A percentile compares a stretch with the other conserved stretches of the same genome.
Evolutionary conservation across 805 yeast species (phyloP).

Genomic region (Candida palmyrensis): DNA sequence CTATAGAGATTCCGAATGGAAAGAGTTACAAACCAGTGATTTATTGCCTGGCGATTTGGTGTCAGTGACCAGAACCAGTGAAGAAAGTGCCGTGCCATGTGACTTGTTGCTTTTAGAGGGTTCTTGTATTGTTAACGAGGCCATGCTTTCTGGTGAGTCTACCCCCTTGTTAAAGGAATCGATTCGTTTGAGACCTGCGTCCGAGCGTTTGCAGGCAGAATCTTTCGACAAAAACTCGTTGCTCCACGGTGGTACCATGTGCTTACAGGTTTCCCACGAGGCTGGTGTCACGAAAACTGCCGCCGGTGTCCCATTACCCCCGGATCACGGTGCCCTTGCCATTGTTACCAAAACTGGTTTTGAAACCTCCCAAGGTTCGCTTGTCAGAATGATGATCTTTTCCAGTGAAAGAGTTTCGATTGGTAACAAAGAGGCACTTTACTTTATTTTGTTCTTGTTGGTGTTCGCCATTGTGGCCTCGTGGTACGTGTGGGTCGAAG

Average conservation of each 20-base stretch:
- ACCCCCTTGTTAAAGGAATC: conserved; percentile 95
- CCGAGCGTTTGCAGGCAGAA: conserved; percentile 65
- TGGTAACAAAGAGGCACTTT: conserved; percentile 90
- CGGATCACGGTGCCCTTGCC: conserved; percentile 91
- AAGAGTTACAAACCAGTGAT: conserved; percentile 60
- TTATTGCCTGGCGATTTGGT: conserved; percentile 90
- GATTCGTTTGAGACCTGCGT: conserved; percentile 70
- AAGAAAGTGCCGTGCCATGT: conserved; percentile 91
- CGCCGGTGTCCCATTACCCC: conserved; percentile 56
- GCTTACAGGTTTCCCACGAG: conserved; percentile 82
- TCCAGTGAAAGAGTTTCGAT: conserved; percentile 95
- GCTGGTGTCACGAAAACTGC: conserved; percentile 26
- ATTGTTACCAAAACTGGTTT: conserved; percentile 92
- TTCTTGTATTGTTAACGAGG: conserved; percentile 94
- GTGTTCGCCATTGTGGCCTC: conserved; percentile 93
- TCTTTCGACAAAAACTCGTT: conserved; percentile 86
- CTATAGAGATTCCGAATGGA: conserved; percentile 69
- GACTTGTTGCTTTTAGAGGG: conserved; percentile 85
- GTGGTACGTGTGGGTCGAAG: conserved; percentile 98
- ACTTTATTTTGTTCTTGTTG: conserved; percentile 84
- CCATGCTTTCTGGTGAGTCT: conserved; percentile 98
- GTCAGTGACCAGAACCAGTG: conserved; percentile 81
- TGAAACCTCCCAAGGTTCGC: conserved; percentile 95
- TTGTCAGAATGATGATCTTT: conserved; percentile 96
- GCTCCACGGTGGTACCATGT: conserved; percentile 94